Percentiles rank a stretch among this genome's conserved stretches.
Conservation (phyloP, 1,284 basidiomycete species). For the Cryptococcus sp. region DNA sequence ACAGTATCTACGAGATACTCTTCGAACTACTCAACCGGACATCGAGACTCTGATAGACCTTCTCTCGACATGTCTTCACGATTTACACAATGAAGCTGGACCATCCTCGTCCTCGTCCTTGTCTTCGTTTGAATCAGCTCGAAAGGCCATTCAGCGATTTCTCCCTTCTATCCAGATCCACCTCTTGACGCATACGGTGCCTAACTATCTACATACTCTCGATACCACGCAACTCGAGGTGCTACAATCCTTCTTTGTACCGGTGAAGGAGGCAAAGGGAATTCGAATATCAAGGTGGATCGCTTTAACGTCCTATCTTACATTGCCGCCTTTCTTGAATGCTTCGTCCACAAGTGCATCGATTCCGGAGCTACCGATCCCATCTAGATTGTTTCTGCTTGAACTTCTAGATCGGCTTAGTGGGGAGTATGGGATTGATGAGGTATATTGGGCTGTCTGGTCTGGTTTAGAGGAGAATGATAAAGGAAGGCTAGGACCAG, state of each 20-base stretch:
- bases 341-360: slow-evolving; percentile 1
- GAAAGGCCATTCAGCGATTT: slow-evolving; percentile 17
- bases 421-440: slow-evolving; percentile 62
- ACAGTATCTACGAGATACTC: slow-evolving; percentile 24
- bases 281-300: slow-evolving; percentile 12
- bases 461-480: slow-evolving; percentile 1
- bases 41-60: slow-evolving; percentile 18
- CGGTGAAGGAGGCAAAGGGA: background rate
- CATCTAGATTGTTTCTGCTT: slow-evolving; percentile 28
- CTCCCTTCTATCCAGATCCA: slow-evolving; percentile 29
- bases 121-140: background rate
- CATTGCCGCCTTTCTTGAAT: slow-evolving; percentile 22
- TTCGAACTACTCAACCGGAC: slow-evolving; percentile 22
- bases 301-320: slow-evolving; percentile 29
- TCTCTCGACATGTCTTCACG: slow-evolving; percentile 17
- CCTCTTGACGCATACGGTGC: slow-evolving; percentile 51
- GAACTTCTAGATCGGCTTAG: slow-evolving; percentile 56
- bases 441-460: slow-evolving; percentile 56
- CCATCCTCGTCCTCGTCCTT: background rate
- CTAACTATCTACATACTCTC: slow-evolving; percentile 63
- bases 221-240: slow-evolving; percentile 40
- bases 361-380: slow-evolving; percentile 6
- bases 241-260: slow-evolving; percentile 30
- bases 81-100: background rate
- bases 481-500: slow-evolving; percentile 5